These are phyloP conservation scores for Aureobasidium uvarum DNA, from an alignment of 2,329 filamentous ascomycete species.

Conservation along the genomic window DNA sequence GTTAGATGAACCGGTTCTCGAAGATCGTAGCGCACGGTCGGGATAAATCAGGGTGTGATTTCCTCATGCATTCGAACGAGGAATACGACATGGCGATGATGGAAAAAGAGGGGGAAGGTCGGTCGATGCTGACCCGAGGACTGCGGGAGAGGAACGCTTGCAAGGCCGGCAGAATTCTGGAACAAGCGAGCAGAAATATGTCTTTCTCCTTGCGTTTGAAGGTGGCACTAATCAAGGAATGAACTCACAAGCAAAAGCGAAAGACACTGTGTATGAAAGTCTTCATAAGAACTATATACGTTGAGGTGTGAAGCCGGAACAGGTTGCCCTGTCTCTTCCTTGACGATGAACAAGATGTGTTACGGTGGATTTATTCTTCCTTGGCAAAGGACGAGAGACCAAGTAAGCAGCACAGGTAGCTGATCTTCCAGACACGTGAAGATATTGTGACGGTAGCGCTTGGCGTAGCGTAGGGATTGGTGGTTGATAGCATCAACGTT, in stretches of 20 bases:
- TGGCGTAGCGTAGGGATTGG: neutral
- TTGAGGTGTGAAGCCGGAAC: neutral
- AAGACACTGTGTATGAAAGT: neutral
- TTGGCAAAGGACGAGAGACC: neutral
- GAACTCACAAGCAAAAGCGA: neutral
- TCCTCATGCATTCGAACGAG: neutral
- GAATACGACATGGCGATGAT: constrained; percentile 6
- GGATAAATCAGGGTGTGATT: neutral
- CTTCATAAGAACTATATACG: neutral
- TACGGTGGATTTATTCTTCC: neutral
- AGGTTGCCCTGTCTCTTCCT: constrained; percentile 4
- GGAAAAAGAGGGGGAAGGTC: constrained; percentile 1
- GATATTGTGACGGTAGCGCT: neutral
- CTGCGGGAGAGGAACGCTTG: neutral
- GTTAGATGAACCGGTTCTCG: neutral
- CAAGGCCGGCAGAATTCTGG: constrained; percentile 11
- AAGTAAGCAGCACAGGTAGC: neutral
- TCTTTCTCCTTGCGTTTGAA: neutral
- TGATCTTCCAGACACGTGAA: neutral
- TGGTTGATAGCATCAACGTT: neutral
- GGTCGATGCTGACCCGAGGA: constrained; percentile 5
- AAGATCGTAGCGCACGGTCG: neutral
- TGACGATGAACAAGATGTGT: neutral
- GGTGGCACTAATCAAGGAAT: neutral
- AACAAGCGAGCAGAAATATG: neutral